These are phyloP conservation scores for Spergularia marina DNA, from an alignment of 148 eudicot species.

Conservation along the genomic window DNA sequence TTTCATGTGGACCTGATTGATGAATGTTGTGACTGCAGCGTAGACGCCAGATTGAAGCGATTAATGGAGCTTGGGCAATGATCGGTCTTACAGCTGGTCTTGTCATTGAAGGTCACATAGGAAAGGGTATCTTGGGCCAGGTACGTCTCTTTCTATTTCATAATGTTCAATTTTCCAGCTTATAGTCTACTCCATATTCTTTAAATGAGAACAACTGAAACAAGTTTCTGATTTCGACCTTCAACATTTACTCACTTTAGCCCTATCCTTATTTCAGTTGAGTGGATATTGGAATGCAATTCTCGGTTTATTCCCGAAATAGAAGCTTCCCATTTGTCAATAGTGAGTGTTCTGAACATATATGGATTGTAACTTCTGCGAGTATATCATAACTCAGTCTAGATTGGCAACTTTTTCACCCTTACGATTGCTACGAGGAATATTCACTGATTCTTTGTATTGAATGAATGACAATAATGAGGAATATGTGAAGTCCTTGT, in stretches of 20 bases:
- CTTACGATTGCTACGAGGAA: neutral
- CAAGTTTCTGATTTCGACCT: neutral
- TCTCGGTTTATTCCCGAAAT: slow-evolving; percentile 44
- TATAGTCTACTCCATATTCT: too few species aligned
- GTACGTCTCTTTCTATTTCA: slow-evolving; percentile 28
- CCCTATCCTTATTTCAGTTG: slow-evolving; percentile 42
- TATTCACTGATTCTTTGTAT: too few species aligned
- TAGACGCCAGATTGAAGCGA: slow-evolving; percentile 74
- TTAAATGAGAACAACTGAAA: neutral
- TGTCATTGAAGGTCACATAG: slow-evolving; percentile 79
- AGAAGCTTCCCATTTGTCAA: slow-evolving; percentile 9
- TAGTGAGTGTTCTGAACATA: neutral
- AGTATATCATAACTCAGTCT: neutral
- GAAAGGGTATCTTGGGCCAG: slow-evolving; percentile 74
- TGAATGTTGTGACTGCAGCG: slow-evolving; percentile 39
- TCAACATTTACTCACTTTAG: neutral
- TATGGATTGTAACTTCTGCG: neutral
- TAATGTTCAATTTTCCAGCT: neutral
- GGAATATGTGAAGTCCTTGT: too few species aligned
- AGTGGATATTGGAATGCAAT: slow-evolving; percentile 64
- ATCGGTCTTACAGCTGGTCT: slow-evolving; percentile 87
- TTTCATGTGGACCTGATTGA: neutral
- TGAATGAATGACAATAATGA: too few species aligned
- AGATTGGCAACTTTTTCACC: neutral
- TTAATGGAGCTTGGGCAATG: slow-evolving; percentile 99